Evolutionary conservation across 2,329 filamentous ascomycete species (phyloP), one percentile per base, ranked within the genome.

Genomic region (Ophiobolus disseminans): DNA sequence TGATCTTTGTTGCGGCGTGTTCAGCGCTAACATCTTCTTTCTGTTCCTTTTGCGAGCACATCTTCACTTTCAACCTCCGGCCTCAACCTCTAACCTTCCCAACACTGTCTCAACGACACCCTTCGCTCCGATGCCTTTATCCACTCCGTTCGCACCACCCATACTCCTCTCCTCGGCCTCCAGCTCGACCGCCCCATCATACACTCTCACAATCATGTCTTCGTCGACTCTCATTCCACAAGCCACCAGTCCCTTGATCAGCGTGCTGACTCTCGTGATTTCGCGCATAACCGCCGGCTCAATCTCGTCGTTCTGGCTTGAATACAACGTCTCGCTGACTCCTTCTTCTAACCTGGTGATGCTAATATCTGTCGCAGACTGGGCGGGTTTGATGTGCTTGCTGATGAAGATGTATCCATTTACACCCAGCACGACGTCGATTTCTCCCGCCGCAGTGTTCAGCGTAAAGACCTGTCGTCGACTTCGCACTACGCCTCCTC

Each of bases 341-440:
- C 80, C 86, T 76, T 99, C 94, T 72, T 97, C 94, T 71, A 97
- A 82, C 58, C 89, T 84, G 43, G 91, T 96, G 65, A 97, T 90
- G 2, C 82, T 81, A 8, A 78, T 85, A 68, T 78, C 80, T 45
- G 77, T 77, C 11, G 75, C 76, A n/a, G 78, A 76, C 34, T 81
- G 73, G 2, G 65, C 73, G 3, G 81, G 82, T 58, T 89, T 86
- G 6, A 88, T 77, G 63, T 96, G 91, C 76, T 90, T 92, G 73
- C 87, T 87, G 66, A 97, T 92, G 89, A 91, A 99, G 49, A 97
- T 91, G 70, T 95, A 97, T 1, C 94, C 94, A 66, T 99, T 99
- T 30, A 99, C 94, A 2, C 94, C 94, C 1, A 99, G 80, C 42
- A 96, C 83, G 6, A 97, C 85, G 68, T 97, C 90, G 21, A 99